Evolutionary conservation across 1,284 basidiomycete species (phyloP).

Genomic region (Cronartium ribicola): DNA sequence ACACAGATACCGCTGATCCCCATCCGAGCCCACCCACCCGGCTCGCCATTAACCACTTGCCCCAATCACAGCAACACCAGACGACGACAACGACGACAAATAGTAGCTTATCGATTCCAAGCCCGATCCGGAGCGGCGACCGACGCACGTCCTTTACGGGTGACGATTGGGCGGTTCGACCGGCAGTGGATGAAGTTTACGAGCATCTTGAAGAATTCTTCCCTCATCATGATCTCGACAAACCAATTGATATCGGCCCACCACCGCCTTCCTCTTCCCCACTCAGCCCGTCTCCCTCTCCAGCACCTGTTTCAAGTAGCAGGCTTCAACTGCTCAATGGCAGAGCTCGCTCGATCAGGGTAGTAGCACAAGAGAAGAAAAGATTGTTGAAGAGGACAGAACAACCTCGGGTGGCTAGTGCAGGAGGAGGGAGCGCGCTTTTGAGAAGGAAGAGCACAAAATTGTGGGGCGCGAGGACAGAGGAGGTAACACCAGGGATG

Average conservation of each 20-base stretch:
- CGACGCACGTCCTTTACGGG: constrained; percentile 37
- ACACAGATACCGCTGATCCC: constrained; percentile 10
- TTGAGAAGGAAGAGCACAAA: constrained; percentile 82
- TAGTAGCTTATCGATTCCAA: constrained; percentile 7
- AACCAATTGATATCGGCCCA: constrained; percentile 76
- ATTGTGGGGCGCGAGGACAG: constrained; percentile 87
- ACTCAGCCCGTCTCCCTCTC: constrained; percentile 45
- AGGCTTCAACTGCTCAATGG: constrained; percentile 10
- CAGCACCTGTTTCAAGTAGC: not conserved
- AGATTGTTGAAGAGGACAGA: constrained; percentile 19
- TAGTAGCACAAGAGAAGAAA: constrained; percentile 66
- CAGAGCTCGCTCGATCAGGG: constrained; percentile 72
- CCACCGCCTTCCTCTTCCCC: constrained; percentile 67
- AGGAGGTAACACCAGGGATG: constrained; percentile 77
- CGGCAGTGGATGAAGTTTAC: constrained; percentile 87
- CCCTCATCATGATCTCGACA: constrained; percentile 91
- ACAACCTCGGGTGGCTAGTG: not conserved
- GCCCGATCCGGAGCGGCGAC: not conserved
- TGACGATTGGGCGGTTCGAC: constrained; percentile 62
- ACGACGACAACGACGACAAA: not conserved
- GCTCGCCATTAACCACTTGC: not conserved
- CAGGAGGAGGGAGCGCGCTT: constrained; percentile 52
- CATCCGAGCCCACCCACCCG: constrained; percentile 1
- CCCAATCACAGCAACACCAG: not conserved
- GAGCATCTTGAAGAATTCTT: constrained; percentile 92